Base-by-base conservation (phyloP, 169 alveolate species). In the Cardiosporidium cionae region DNA sequence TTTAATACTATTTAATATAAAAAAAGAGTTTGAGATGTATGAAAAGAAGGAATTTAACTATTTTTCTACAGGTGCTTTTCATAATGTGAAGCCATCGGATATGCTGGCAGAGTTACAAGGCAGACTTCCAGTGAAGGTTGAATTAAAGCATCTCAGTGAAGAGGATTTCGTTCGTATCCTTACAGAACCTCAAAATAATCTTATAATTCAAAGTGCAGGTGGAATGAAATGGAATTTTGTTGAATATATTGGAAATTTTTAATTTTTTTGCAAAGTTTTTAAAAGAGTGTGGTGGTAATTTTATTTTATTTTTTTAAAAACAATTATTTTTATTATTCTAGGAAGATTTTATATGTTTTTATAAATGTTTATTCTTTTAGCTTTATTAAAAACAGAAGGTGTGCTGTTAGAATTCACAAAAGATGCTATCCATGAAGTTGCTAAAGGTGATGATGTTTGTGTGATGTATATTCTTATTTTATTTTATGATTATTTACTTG, bases 71-170 rank as follows among this genome's bases (percentile, higher is more conserved):
- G 97, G 97, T 2, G 94, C 96, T 0, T 93, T 93, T 58, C 93
- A 90, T 69, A 85, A 88, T 33, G 93, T 86, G 2, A 85, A 87
- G 67, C 95, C 95, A 2, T 70, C 89, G 37, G 97, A 93, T 52
- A 76, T 93, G 87, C 82, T 93, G 32, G 89, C 94, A 28, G 97
- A 93, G 76, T 81, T 93, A 25, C 92, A 90, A 76, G 97, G 97
- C 4, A 86, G 97, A 37, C 82, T 93, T 52, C 97, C 97, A 3
- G 87, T 93, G 16, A 78, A 85, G 31, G 95, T 91, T 4, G 80
- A 78, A 23, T 74, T 93, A 74, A 76, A 85, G 32, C 78, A 91
- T 16, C 83, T 93, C n/a, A 70, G 89, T 23, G 83, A 83, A 44
- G 83, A 83, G 6, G 95, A 93, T 72, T 85, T 89, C 63, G 52